Evolutionary conservation across 306 rosid species (phyloP), one percentile per base, ranked within the genome.

Genomic region (Citrullus amarus): DNA sequence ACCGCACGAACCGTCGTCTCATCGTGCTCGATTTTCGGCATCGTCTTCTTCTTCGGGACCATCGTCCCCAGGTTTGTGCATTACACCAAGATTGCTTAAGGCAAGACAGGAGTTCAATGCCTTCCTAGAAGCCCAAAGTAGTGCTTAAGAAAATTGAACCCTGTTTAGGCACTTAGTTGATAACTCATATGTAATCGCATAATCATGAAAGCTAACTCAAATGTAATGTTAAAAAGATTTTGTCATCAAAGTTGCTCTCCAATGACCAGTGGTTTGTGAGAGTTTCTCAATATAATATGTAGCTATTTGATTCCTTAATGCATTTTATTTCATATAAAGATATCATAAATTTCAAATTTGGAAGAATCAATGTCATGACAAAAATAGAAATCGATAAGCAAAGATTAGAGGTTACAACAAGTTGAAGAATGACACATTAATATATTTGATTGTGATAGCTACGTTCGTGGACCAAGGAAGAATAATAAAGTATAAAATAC

Each of bases 1-100:
- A 82, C 88, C 92, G 0, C 86, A 91, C 10, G 85, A 85, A 2
- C 83, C 90, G 0, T 82, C 90, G 0, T 80, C 90, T 1, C 91
- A 90, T 54, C 93, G 85, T 39, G 97, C 89, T 79, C 96, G 81
- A 9, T 95, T 91, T 80, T 89, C 94, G 2, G 58, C 86, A 39
- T 79, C 96, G 1, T 79, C 95, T 36, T 76, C 91, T 11, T 14
- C 79, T 18, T 86, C 98, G 12, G 67, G 61, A 65, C 89, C 98
- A 28, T 44, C 90, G 1, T 89, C 97, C 0, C 94, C 97, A 0
- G 89, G 30, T 32, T 16, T 62, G 32, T 73, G 78, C 76, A 79
- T 66, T 18, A 79, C 81, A 18, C 81, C 81, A 12, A 55, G 76
- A 61, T 17, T 54, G 66, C 76, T 76, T 54, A 79, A 66, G 54